Base-by-base conservation (phyloP, 805 yeast species). In the Dipodascopsis tothii region DNA sequence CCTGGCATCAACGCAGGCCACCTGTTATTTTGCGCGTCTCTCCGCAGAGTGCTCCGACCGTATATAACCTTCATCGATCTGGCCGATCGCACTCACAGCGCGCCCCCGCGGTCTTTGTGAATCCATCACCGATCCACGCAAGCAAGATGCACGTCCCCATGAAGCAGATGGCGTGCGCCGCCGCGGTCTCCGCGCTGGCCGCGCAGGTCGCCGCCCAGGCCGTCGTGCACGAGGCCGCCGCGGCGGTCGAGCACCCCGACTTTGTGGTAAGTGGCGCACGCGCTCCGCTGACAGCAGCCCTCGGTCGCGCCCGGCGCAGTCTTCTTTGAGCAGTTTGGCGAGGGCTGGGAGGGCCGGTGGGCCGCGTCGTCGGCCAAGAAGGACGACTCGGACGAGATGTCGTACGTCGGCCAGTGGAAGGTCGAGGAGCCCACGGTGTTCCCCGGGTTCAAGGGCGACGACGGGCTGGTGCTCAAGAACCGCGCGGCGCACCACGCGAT, bases 401-500 rank as follows among this genome's bases (percentile, higher is more conserved):
- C 78, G 2, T 85, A 82, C 58, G 71, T 61, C 25, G 96, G 95
- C 18, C 65, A 75, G 59, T 86, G 96, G 96, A 65, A 67, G 5
- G 68, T 87, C 34, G 86, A 80, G 60, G 84, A 78, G 60, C 62
- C 83, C 1, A 50, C 67, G 16, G 71, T 69, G 23, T 69, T 73
- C 56, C 77, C 80, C 1, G 92, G 81, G 0, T 74, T 77, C 54
- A 60, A 56, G 14, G 74, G 75, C 46, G 95, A 87, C 63, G 71
- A 72, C 50, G 95, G 94, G 4, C 73, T 88, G 42, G 90, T 84
- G 3, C 72, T 81, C 61, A 81, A 80, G 58, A 66, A 81, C 17
- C 78, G 79, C 37, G 87, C 94, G 33, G 80, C 85, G 20, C 84
- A 78, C 58, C 87, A 85, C 61, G 95, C 94, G 35, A 84, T 88